Conservation (phyloP, 768 basidiomycete genomes). For the Naematelia aurantialba region DNA sequence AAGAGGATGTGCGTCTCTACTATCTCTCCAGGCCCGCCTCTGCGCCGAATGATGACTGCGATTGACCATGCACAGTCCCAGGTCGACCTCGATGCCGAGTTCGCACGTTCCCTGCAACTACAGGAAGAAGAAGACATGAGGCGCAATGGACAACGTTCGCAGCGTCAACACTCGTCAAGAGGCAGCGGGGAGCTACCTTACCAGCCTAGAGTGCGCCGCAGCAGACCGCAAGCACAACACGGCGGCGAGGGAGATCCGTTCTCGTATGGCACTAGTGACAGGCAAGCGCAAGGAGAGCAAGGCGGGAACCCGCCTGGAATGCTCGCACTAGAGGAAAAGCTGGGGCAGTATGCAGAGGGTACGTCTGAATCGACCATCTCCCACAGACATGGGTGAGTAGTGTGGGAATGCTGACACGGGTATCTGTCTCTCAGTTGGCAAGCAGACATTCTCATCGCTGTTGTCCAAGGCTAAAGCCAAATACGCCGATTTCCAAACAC, state of each 20-base stretch:
- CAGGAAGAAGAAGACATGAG: slow-evolving; percentile 40
- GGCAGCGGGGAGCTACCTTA: slow-evolving; percentile 39
- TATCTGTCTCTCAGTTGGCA: slow-evolving; percentile 28
- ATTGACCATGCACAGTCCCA: slow-evolving; percentile 28
- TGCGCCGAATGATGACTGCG: neutral
- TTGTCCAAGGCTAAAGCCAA: slow-evolving; percentile 40
- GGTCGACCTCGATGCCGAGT: slow-evolving; percentile 47
- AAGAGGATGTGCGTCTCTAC: slow-evolving; percentile 37
- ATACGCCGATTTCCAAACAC: slow-evolving; percentile 42
- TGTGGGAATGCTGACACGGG: neutral
- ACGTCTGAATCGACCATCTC: slow-evolving; percentile 9
- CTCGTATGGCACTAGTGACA: neutral
- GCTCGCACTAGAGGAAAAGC: slow-evolving; percentile 44
- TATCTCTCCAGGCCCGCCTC: neutral
- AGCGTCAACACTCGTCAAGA: slow-evolving; percentile 11
- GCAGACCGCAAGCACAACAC: slow-evolving; percentile 12
- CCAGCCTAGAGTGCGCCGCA: slow-evolving; percentile 43
- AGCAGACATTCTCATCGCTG: slow-evolving; percentile 47
- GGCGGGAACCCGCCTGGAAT: slow-evolving; percentile 37
- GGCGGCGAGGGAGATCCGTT: slow-evolving; percentile 3
- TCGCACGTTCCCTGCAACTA: slow-evolving; percentile 47
- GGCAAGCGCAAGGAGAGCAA: slow-evolving; percentile 7
- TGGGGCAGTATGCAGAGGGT: slow-evolving; percentile 46
- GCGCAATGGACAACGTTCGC: slow-evolving; percentile 6
- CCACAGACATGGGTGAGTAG: neutral